phyloP scores from a whole-genome alignment of 116 monocot species.

The Zostera marina region DNA sequence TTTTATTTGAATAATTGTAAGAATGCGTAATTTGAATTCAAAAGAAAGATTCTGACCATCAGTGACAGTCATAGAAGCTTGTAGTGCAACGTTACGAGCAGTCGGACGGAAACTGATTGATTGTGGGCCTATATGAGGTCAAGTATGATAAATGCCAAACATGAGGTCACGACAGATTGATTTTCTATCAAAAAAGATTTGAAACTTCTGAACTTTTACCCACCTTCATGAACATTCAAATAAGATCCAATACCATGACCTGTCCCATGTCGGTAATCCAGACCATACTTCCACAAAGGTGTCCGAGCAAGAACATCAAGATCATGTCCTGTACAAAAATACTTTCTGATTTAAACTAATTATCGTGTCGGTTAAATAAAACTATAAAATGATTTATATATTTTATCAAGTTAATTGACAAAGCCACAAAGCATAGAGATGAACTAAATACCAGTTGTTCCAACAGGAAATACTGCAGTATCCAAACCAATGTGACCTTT shows the following conservation, averaged over 20 bases:
- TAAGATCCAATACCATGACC: constrained; percentile 97
- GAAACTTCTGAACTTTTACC: not conserved
- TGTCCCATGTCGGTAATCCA: constrained; percentile 97
- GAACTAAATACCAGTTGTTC: constrained; percentile 55
- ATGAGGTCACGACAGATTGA: not conserved
- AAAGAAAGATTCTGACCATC: constrained; percentile 52
- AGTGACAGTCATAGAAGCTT: constrained; percentile 90
- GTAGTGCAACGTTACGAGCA: constrained; percentile 83
- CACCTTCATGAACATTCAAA: constrained; percentile 97
- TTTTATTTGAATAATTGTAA: not conserved
- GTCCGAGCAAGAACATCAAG: constrained; percentile 91
- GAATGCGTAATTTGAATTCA: not conserved
- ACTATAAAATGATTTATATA: too few species aligned
- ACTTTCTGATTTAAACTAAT: not conserved
- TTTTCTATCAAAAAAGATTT: not conserved
- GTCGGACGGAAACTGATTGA: constrained; percentile 80
- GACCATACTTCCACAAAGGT: constrained; percentile 86
- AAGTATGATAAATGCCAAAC: not conserved
- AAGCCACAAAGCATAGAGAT: not conserved
- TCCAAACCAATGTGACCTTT: constrained; percentile 96
- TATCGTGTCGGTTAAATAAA: not conserved
- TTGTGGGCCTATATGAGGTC: constrained; percentile 59
- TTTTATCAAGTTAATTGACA: not conserved
- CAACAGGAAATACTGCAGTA: constrained; percentile 78
- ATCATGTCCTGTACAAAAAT: constrained; percentile 41